Base-by-base conservation (phyloP, 129 eudicot genomes). In the Flaveria sonorensis region DNA sequence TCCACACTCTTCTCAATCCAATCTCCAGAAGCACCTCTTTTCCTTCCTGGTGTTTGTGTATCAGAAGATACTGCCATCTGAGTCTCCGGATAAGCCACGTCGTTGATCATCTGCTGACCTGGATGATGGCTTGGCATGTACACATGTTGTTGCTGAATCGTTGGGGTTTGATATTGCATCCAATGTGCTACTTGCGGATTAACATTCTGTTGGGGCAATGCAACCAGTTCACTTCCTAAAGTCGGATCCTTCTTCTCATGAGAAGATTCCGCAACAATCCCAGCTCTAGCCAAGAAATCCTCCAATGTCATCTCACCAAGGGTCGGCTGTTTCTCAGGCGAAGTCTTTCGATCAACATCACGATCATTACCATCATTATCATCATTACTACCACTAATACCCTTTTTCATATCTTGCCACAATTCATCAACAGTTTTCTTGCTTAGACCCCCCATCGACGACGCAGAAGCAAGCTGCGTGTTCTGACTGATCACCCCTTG, bases 291-390 rank as follows among this genome's bases (percentile, higher is more conserved):
- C 86, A 92, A 83, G 82, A 92, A 92, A 71, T 89, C 93, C 83
- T 92, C 97, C 75, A 92, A 66, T 7, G 96, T 92, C 85, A 89
- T 92, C 76, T 92, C 97, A 24, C 93, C 96, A 67, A 92, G 91
- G n/a, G 91, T 87, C 19, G 72, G 48, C 30, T 76, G 79, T 70
- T 85, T 83, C 60, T 78, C 88, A 16, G 30, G 81, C 2, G 14
- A 16, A 46, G 64, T 24, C 64, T 81, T 85, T 57, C 73, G 51
- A 47, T 79, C 84, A 62, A 56, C 48, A 67, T 48, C 40, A 36
- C 40, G 40, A 36, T 36, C 40, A 36, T 36, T 10, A 45, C 48
- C 13, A 10, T 10, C 13, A 10, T 45, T 47, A 52, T 51, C 4
- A 48, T n/a, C 51, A 9, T 36, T 42, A 48, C 70, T 18, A 45